Conservation (phyloP, 106 monocot genomes). For the Allium fistulosum region DNA sequence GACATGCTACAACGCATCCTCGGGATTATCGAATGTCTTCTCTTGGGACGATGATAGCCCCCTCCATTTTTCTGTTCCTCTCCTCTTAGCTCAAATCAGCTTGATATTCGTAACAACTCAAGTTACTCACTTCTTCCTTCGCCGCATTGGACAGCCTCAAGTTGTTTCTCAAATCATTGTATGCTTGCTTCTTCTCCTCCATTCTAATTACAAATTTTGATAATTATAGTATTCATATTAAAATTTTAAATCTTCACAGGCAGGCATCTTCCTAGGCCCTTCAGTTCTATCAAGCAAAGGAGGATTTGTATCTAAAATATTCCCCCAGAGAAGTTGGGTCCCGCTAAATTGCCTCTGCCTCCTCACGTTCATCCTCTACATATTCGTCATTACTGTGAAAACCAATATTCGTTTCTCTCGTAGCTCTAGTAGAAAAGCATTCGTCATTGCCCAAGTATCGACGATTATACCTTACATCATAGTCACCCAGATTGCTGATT, state of each 20-base stretch:
- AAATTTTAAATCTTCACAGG: neutral
- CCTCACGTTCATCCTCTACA: conserved; percentile 19
- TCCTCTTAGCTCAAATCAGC: conserved; percentile 45
- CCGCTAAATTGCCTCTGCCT: conserved; percentile 2
- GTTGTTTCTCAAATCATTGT: conserved; percentile 47
- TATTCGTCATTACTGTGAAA: conserved; percentile 43
- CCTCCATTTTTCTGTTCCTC: conserved; percentile 39
- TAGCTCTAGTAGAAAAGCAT: conserved; percentile 19
- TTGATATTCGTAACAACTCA: conserved; percentile 33
- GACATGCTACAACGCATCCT: conserved; percentile 24
- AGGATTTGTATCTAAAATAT: neutral
- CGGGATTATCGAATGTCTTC: conserved; percentile 32
- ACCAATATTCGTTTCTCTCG: conserved; percentile 21
- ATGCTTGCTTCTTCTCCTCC: neutral
- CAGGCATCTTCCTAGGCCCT: neutral
- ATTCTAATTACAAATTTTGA: neutral
- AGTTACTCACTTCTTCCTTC: conserved; percentile 33
- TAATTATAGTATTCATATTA: too few species aligned
- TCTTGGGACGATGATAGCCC: conserved; percentile 30
- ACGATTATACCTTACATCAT: conserved; percentile 10
- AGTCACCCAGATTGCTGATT: neutral
- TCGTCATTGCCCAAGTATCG: conserved; percentile 15
- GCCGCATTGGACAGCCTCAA: conserved; percentile 30
- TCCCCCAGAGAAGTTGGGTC: neutral
- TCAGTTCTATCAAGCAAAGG: neutral